phyloP scores from a whole-genome alignment of 768 basidiomycete species.

The Collybiopsis luxurians region DNA sequence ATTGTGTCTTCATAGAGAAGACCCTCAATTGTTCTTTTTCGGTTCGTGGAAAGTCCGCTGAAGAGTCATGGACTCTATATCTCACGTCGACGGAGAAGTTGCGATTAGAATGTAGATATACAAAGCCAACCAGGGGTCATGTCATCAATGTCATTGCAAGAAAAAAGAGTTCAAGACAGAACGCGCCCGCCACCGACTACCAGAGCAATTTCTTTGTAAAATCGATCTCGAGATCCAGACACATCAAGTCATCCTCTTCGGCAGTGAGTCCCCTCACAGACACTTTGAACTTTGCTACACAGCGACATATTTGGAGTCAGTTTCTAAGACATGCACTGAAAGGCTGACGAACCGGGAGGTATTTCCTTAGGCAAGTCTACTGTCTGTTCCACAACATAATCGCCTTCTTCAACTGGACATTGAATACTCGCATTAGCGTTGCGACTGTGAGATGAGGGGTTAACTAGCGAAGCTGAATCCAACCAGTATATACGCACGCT shows the following conservation, averaged over 20 bases:
- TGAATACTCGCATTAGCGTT: conserved; percentile 73
- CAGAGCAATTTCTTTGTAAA: conserved; percentile 51
- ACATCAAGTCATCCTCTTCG: conserved; percentile 74
- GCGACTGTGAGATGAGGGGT: conserved; percentile 40
- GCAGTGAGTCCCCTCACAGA: conserved; percentile 65
- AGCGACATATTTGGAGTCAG: conserved; percentile 3
- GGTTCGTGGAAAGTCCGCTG: neutral
- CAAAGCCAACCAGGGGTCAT: neutral
- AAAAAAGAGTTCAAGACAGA: too few species aligned
- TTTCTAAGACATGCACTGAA: neutral
- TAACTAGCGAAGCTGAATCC: neutral
- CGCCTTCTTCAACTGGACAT: conserved; percentile 79
- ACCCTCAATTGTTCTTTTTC: conserved; percentile 14
- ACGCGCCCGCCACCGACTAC: conserved; percentile 20
- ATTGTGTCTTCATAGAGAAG: conserved; percentile 12
- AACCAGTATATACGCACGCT: conserved; percentile 60
- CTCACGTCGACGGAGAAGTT: neutral
- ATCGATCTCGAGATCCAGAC: conserved; percentile 76
- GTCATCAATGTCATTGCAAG: too few species aligned
- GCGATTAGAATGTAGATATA: neutral
- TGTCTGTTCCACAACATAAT: conserved; percentile 74
- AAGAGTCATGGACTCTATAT: neutral
- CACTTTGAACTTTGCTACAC: conserved; percentile 80
- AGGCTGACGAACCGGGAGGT: conserved; percentile 56
- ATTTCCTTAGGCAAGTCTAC: conserved; percentile 91